These are phyloP conservation scores for Zymoseptoria pseudotritici DNA, from an alignment of 2,329 filamentous ascomycete genomes.

Conservation along the genomic window DNA sequence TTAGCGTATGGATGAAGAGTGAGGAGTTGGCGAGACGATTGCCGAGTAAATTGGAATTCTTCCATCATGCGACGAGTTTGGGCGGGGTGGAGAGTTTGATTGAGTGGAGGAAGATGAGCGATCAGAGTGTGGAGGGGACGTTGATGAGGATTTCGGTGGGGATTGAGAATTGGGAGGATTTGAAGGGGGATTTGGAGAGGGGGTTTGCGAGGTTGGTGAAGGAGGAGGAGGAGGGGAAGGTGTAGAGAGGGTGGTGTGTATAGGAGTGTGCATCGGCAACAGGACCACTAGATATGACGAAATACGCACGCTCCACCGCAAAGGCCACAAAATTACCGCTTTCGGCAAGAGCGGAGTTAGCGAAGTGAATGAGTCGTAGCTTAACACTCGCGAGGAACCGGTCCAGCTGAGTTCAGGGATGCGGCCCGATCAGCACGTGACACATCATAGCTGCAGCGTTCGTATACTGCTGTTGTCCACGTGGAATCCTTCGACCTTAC, in stretches of 20 bases:
- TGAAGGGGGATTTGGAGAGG: slow-evolving; percentile 64
- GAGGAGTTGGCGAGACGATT: slow-evolving; percentile 57
- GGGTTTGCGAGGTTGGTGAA: slow-evolving; percentile 53
- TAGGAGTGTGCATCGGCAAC: not conserved
- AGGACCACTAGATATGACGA: not conserved
- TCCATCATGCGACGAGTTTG: slow-evolving; percentile 90
- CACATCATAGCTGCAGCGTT: too few species aligned
- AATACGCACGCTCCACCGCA: not conserved
- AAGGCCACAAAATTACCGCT: not conserved
- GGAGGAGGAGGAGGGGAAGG: slow-evolving; percentile 7
- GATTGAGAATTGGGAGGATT: slow-evolving; percentile 77
- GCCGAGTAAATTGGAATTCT: slow-evolving; percentile 71
- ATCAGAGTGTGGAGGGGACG: slow-evolving; percentile 61
- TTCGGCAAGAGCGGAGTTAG: not conserved
- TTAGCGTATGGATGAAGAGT: slow-evolving; percentile 61
- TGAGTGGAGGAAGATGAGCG: slow-evolving; percentile 91
- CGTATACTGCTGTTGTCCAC: too few species aligned
- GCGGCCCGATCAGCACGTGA: too few species aligned
- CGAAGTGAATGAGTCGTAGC: not conserved
- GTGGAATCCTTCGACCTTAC: too few species aligned
- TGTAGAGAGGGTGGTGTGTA: not conserved
- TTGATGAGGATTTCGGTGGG: slow-evolving; percentile 79
- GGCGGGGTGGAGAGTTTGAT: slow-evolving; percentile 93
- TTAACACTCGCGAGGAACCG: not conserved
- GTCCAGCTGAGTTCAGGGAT: too few species aligned